These are phyloP conservation scores for Sporisorium exsertum DNA, from an alignment of 1,284 basidiomycete species.

Conservation along the genomic window DNA sequence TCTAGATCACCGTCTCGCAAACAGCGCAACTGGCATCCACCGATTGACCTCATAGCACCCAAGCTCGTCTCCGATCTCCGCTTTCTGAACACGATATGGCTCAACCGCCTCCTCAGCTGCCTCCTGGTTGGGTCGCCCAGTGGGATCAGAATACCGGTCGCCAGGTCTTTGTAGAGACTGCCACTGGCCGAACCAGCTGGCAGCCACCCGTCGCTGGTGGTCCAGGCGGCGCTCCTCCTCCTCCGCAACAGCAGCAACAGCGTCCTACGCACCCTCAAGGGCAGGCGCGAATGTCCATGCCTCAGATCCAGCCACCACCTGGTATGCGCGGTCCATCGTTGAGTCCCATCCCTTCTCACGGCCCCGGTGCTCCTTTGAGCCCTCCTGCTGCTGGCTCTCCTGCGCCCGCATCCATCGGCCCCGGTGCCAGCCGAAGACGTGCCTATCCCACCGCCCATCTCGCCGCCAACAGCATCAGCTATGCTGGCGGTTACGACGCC, in stretches of 20 bases:
- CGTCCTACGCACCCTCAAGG: slow-evolving; percentile 65
- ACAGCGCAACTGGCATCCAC: neutral
- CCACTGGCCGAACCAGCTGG: slow-evolving; percentile 69
- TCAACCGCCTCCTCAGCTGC: slow-evolving; percentile 72
- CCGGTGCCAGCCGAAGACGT: slow-evolving; percentile 70
- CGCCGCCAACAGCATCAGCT: slow-evolving; percentile 68
- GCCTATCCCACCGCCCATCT: slow-evolving; percentile 71
- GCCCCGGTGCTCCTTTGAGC: slow-evolving; percentile 48
- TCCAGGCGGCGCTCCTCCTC: slow-evolving; percentile 12
- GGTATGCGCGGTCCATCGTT: slow-evolving; percentile 52
- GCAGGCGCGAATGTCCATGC: slow-evolving; percentile 67
- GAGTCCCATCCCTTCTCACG: slow-evolving; percentile 38
- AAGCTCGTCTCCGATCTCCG: neutral
- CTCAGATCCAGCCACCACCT: slow-evolving; percentile 59
- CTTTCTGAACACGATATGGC: slow-evolving; percentile 23
- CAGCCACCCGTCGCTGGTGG: slow-evolving; percentile 61
- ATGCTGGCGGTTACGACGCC: slow-evolving; percentile 69
- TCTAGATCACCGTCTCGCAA: neutral
- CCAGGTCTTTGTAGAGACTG: slow-evolving; percentile 80
- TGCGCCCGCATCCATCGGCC: slow-evolving; percentile 70
- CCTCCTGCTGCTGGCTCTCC: slow-evolving; percentile 44
- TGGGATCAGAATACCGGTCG: slow-evolving; percentile 85
- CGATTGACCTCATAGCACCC: neutral
- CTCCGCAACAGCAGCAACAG: slow-evolving; percentile 48
- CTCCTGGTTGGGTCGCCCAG: slow-evolving; percentile 88